These are phyloP conservation scores for Fonsecaea erecta DNA, from an alignment of 2,329 filamentous ascomycete species.

Conservation along the genomic window DNA sequence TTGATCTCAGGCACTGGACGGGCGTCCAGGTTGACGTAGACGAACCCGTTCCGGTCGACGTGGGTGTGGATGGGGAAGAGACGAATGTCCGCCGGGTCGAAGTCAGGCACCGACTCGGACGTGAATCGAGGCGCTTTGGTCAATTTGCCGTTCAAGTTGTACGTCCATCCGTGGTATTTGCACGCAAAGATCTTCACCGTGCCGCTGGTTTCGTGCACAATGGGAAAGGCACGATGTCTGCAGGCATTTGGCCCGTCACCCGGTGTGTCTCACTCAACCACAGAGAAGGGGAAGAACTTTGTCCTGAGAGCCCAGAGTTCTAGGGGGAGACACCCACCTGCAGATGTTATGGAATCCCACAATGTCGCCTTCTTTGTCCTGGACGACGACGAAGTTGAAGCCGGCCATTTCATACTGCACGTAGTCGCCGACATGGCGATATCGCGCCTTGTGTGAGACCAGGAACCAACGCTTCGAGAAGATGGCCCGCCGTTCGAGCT, in stretches of 20 bases:
- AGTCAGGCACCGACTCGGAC: slow-evolving; percentile 57
- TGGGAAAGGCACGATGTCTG: slow-evolving; percentile 59
- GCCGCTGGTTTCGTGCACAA: slow-evolving; percentile 48
- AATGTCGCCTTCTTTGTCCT: slow-evolving; percentile 57
- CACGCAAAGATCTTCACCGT: slow-evolving; percentile 52
- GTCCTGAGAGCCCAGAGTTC: neutral
- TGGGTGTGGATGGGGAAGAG: slow-evolving; percentile 48
- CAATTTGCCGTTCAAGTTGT: slow-evolving; percentile 61
- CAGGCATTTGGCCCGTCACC: neutral
- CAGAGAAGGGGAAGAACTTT: neutral
- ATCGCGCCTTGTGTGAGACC: slow-evolving; percentile 48
- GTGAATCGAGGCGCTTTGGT: slow-evolving; percentile 64
- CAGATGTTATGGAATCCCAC: slow-evolving; percentile 68
- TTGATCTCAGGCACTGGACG: slow-evolving; percentile 17
- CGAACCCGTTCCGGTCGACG: slow-evolving; percentile 46
- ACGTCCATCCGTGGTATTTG: slow-evolving; percentile 68
- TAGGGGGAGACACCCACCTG: slow-evolving; percentile 40
- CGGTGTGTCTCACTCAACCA: neutral
- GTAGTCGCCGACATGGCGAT: slow-evolving; percentile 54
- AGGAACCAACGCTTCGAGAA: slow-evolving; percentile 57
- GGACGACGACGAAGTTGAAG: slow-evolving; percentile 60
- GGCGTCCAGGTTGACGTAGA: slow-evolving; percentile 63
- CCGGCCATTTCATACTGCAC: slow-evolving; percentile 45
- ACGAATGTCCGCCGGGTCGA: slow-evolving; percentile 61
- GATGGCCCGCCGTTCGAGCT: slow-evolving; percentile 55